Conservation (phyloP, 805 yeast species). For the Saccharomycopsis vini region DNA sequence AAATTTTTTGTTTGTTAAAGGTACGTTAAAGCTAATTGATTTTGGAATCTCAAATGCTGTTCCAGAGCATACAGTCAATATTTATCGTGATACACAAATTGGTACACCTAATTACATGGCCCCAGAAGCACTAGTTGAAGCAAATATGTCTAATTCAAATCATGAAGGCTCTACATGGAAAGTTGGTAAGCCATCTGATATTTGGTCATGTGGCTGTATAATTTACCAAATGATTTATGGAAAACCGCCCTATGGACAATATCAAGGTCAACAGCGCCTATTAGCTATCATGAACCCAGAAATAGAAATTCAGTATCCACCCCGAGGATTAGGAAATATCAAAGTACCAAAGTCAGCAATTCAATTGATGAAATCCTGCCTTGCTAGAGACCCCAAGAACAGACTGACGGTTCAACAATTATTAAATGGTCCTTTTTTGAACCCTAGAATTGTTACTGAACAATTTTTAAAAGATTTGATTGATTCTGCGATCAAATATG, state of each 20-base stretch:
- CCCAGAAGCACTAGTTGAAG: conserved; percentile 82
- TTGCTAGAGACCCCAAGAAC: conserved; percentile 57
- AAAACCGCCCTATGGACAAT: conserved; percentile 78
- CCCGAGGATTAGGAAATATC: conserved; percentile 48
- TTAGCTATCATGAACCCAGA: conserved; percentile 83
- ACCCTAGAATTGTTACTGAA: conserved; percentile 65
- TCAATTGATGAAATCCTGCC: conserved; percentile 63
- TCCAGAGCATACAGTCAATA: conserved; percentile 84
- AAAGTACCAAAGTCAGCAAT: conserved; percentile 62
- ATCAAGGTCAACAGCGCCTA: conserved; percentile 66
- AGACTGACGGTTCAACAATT: conserved; percentile 60
- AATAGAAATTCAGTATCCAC: conserved; percentile 59
- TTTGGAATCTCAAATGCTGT: conserved; percentile 95
- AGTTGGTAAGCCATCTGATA: conserved; percentile 91
- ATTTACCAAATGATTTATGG: conserved; percentile 94
- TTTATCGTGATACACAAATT: conserved; percentile 81
- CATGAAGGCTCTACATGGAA: conserved; percentile 41
- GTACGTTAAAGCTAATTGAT: conserved; percentile 80
- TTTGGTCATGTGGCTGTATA: conserved; percentile 99
- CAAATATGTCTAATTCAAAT: conserved; percentile 27
- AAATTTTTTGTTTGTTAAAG: conserved; percentile 72
- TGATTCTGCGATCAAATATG: conserved; percentile 69
- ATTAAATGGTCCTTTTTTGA: conserved; percentile 52
- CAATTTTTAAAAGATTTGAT: conserved; percentile 61
- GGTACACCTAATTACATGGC: conserved; percentile 99